A percentile compares a stretch with the other conserved stretches of the same genome.
Conservation (phyloP, 257 asterid species). For the Coffea canephora region DNA sequence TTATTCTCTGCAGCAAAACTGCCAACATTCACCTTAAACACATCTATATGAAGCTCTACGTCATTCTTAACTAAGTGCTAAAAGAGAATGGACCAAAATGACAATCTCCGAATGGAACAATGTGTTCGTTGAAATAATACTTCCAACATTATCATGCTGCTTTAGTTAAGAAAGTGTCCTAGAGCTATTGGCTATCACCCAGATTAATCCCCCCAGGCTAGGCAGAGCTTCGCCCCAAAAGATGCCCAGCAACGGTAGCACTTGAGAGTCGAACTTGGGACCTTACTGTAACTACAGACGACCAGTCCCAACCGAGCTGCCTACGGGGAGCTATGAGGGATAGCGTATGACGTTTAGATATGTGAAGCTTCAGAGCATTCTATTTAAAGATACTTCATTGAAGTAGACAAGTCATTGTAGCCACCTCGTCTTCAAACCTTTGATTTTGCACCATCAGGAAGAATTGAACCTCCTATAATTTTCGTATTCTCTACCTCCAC, state of each 20-base stretch:
- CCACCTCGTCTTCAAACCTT: too few species aligned
- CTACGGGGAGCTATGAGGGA: too few species aligned
- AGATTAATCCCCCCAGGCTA: too few species aligned
- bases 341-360: too few species aligned
- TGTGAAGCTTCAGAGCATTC: neutral
- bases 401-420: neutral
- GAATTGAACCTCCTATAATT: neutral
- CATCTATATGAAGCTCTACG: neutral
- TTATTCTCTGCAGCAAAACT: neutral
- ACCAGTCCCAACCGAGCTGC: too few species aligned
- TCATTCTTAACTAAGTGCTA: too few species aligned
- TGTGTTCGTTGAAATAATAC: neutral
- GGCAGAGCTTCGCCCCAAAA: too few species aligned
- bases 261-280: too few species aligned
- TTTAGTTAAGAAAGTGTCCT: neutral
- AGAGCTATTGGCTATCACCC: too few species aligned
- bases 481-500: neutral
- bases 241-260: too few species aligned
- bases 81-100: neutral
- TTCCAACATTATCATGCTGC: neutral
- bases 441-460: neutral
- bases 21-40: neutral
- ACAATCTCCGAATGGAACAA: neutral
- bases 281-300: too few species aligned
- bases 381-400: neutral